Evolutionary conservation across 331 rosid species (phyloP).

Genomic region (Quercus phellos): DNA sequence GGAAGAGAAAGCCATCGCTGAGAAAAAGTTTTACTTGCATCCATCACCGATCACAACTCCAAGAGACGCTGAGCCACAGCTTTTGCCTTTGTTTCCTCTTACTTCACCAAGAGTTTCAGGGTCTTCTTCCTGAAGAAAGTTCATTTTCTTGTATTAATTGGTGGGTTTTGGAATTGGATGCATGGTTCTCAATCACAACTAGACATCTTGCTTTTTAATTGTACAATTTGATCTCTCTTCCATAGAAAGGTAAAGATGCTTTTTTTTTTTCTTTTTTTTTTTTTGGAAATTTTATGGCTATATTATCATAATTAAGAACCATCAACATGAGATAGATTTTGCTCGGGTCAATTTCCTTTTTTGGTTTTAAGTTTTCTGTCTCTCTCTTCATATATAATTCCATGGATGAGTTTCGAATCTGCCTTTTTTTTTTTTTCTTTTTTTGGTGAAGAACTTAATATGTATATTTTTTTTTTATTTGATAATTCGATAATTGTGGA

Average conservation of each 20-base stretch:
- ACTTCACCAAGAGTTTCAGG: constrained; percentile 81
- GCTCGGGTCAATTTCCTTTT: neutral
- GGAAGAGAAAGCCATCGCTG: constrained; percentile 91
- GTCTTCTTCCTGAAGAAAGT: constrained; percentile 49
- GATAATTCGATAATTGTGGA: too few species aligned
- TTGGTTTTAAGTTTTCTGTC: neutral
- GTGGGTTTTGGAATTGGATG: constrained; percentile 30
- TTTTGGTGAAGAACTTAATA: neutral
- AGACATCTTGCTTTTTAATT: constrained; percentile 50
- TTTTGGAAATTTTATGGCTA: neutral
- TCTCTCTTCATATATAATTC: neutral
- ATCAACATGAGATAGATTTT: neutral
- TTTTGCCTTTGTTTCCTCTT: constrained; percentile 73
- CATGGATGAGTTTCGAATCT: neutral
- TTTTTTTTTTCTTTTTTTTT: constrained; percentile 4
- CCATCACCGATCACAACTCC: constrained; percentile 73
- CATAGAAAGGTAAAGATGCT: constrained; percentile 31
- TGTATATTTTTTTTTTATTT: too few species aligned
- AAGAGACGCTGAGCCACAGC: constrained; percentile 62
- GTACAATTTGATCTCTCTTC: constrained; percentile 47
- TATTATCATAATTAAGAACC: neutral
- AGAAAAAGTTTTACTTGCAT: constrained; percentile 79
- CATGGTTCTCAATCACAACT: constrained; percentile 33
- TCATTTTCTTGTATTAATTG: neutral
- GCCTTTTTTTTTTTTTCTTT: neutral